A percentile compares a stretch with the other conserved stretches of the same genome.
Evolutionary conservation across 257 asterid species (phyloP).

Genomic region (Solanum neorickii): DNA sequence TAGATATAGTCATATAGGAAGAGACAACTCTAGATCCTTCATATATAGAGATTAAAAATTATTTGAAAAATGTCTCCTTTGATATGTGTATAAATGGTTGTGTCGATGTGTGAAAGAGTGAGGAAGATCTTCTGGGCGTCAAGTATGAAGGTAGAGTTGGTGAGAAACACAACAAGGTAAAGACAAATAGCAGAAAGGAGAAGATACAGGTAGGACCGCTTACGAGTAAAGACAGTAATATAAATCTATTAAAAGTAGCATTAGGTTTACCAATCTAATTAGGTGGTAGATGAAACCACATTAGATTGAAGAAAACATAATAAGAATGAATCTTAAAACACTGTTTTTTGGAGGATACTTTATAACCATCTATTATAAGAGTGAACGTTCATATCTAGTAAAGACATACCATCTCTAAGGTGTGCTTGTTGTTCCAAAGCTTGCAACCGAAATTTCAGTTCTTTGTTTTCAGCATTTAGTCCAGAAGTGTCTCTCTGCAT

Average conservation of each 20-base stretch:
- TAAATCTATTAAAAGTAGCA: background rate
- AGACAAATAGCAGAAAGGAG: background rate
- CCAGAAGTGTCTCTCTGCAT: conserved; percentile 77
- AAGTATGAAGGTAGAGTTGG: background rate
- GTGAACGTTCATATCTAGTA: background rate
- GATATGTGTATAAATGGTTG: background rate
- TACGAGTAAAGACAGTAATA: background rate
- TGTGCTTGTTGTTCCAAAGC: conserved; percentile 91
- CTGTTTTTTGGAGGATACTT: background rate
- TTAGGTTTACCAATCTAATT: background rate
- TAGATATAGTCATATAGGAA: background rate
- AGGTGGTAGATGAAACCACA: background rate
- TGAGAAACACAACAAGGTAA: background rate
- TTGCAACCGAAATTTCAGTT: conserved; percentile 71
- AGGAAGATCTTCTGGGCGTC: background rate
- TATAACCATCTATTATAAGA: background rate
- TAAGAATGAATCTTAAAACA: background rate
- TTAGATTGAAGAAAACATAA: background rate
- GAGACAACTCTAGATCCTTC: background rate
- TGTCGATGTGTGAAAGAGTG: background rate
- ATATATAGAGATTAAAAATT: background rate
- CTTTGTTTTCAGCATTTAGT: conserved; percentile 76
- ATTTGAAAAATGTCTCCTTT: background rate
- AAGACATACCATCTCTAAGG: conserved; percentile 75
- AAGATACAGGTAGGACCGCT: background rate